These are phyloP conservation scores for Zygosaccharomyces bailii DNA, from an alignment of 805 yeast genomes.

Conservation along the genomic window DNA sequence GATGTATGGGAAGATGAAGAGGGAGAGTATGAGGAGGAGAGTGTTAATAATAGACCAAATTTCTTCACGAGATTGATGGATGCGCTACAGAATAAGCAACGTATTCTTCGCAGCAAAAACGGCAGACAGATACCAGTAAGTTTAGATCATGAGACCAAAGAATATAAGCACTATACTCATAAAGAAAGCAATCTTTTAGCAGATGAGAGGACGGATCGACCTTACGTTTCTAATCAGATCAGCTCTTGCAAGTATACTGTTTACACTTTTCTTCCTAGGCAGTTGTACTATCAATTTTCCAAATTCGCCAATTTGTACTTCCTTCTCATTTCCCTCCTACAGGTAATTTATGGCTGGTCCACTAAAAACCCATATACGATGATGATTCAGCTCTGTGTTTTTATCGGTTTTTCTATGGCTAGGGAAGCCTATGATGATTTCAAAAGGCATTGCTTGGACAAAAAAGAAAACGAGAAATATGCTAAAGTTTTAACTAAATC, in stretches of 20 bases:
- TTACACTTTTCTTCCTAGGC: constrained; percentile 82
- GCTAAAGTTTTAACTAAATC: constrained; percentile 39
- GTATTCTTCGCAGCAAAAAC: constrained; percentile 51
- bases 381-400: constrained; percentile 79
- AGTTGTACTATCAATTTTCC: constrained; percentile 85
- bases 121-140: constrained; percentile 78
- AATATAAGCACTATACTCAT: constrained; percentile 20
- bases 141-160: constrained; percentile 38
- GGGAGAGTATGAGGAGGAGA: constrained; percentile 10
- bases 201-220: constrained; percentile 62
- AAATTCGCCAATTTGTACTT: constrained; percentile 91
- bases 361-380: constrained; percentile 96
- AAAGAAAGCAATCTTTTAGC: constrained; percentile 38
- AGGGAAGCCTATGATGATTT: constrained; percentile 95
- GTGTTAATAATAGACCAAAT: constrained; percentile 9
- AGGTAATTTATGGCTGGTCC: constrained; percentile 95
- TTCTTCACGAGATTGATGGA: constrained; percentile 19
- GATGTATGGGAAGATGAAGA: constrained; percentile 10
- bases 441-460: constrained; percentile 80
- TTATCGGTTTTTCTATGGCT: constrained; percentile 82
- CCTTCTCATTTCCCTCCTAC: constrained; percentile 83
- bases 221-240: constrained; percentile 64
- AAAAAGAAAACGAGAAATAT: constrained; percentile 67
- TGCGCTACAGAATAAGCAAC: constrained; percentile 43
- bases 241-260: constrained; percentile 85